Evolutionary conservation across 257 asterid genomes (phyloP).

Genomic region (Jacaranda mimosifolia): DNA sequence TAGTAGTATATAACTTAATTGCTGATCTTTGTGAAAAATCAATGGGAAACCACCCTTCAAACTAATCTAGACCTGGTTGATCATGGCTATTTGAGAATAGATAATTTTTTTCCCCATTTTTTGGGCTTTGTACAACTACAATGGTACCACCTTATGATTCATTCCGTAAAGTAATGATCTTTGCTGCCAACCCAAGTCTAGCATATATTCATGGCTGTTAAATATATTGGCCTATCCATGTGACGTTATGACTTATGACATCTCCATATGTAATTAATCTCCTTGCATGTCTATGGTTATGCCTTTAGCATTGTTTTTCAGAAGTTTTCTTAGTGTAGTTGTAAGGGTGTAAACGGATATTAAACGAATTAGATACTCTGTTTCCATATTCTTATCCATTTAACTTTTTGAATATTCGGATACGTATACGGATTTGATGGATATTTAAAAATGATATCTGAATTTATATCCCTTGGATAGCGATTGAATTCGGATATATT

Average conservation of each 20-base stretch:
- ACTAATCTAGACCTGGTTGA: background rate
- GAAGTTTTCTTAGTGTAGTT: background rate
- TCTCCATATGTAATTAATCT: background rate
- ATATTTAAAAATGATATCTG: too few relatives aligned
- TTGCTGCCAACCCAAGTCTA: background rate
- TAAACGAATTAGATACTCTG: too few relatives aligned
- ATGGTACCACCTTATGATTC: background rate
- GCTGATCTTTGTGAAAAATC: background rate
- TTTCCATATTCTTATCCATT: too few relatives aligned
- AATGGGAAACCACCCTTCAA: background rate
- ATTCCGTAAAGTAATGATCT: background rate
- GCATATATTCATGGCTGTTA: too few relatives aligned
- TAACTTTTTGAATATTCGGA: too few relatives aligned
- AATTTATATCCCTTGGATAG: too few relatives aligned
- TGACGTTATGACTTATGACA: background rate
- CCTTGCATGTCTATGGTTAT: background rate
- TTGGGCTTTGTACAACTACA: background rate
- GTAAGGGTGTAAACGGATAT: too few relatives aligned
- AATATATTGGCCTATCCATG: too few relatives aligned
- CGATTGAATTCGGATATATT: too few relatives aligned
- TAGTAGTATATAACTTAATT: background rate
- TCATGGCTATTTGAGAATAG: background rate
- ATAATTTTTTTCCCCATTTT: too few relatives aligned
- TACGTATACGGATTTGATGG: too few relatives aligned
- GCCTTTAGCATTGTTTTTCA: constrained; percentile 15